A percentile compares a stretch with the other conserved stretches of the same genome.
These are phyloP conservation scores for Parastagonospora avenae DNA, from an alignment of 2,329 filamentous ascomycete species.

Conservation along the genomic window DNA sequence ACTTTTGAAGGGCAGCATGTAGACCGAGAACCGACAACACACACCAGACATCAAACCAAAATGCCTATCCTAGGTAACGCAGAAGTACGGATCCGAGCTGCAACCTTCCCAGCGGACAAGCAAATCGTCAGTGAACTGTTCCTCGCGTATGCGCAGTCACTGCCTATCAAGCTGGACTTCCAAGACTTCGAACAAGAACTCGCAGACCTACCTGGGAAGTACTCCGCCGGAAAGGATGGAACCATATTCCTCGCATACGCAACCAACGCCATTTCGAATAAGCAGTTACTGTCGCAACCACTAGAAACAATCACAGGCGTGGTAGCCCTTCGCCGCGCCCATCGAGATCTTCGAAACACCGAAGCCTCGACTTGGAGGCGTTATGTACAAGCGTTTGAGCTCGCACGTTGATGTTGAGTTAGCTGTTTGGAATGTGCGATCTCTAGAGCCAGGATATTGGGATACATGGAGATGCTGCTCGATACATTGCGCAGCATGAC, in stretches of 20 bases:
- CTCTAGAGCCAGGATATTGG: slow-evolving; percentile 51
- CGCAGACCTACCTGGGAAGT: slow-evolving; percentile 59
- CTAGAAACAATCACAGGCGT: slow-evolving; percentile 50
- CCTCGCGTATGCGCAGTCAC: slow-evolving; percentile 46
- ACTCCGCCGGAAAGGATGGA: slow-evolving; percentile 53
- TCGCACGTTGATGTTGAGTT: no score
- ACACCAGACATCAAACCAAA: not conserved
- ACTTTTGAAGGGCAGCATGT: no score
- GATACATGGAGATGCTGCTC: slow-evolving; percentile 59
- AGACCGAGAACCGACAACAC: no score
- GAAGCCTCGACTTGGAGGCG: slow-evolving; percentile 8
- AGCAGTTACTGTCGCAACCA: not conserved
- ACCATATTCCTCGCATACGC: slow-evolving; percentile 54
- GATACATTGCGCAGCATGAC: slow-evolving; percentile 62
- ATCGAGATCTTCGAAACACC: slow-evolving; percentile 31
- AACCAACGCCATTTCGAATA: not conserved
- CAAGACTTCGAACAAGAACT: slow-evolving; percentile 62
- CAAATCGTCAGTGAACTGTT: slow-evolving; percentile 45
- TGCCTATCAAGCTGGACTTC: slow-evolving; percentile 62
- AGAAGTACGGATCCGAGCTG: slow-evolving; percentile 26
- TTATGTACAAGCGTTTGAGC: slow-evolving; percentile 62
- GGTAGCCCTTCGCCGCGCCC: slow-evolving; percentile 56
- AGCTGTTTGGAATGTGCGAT: no score
- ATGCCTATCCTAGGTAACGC: not conserved
- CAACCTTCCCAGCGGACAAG: slow-evolving; percentile 51